Base-by-base conservation (phyloP, 2,329 filamentous ascomycete species). In the Colletotrichum melonis region DNA sequence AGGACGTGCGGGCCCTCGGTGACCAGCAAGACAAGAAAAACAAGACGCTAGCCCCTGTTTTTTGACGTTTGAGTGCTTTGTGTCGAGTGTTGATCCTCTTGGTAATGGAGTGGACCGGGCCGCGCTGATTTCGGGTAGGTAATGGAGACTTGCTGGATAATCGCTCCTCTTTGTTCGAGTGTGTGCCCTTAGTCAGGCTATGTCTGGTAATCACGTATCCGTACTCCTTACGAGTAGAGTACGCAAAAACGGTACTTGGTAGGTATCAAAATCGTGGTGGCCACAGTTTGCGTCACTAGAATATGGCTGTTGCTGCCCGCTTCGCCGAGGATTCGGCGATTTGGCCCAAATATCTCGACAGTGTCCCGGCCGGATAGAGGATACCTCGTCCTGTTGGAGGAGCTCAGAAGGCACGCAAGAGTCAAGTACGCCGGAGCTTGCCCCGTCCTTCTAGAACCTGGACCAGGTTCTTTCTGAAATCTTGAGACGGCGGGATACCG, bases 371-470 rank as follows among this genome's bases (percentile, higher is more conserved):
- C n/a, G 19, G 46, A 46, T 52, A 62, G 46, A 52, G 63, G 46
- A 42, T 62, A 72, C 57, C 35, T 72, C 26, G 5, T 28, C 11
- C 22, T 22, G 58, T 28, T 42, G 57, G 52, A 68, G 28, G 35
- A 42, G 14, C 38, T 12, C 38, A 42, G 38, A 42, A 42, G 38
- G 38, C 38, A 42, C 42, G 49, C 69, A 68, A 63, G 65, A 49
- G 52, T 16, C 58, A n/a, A 42, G 64, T 24, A 42, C 65, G 58
- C 49, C 67, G 54, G 55, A 52, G 64, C 28, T 12, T 46, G 66
- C 54, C 66, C 70, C 60, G 55, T 69, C 70, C 60, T 73, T 73
- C 70, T 69, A 69, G 70, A 69, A 73, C 66, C 66, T 69, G 66
- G 66, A 24, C 60, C 55, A 54, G 58, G 70, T 59, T 55, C 65